A percentile compares a stretch with the other conserved stretches of the same genome.
Evolutionary conservation across 768 basidiomycete species (phyloP).

Genomic region (Megacollybia marginata): DNA sequence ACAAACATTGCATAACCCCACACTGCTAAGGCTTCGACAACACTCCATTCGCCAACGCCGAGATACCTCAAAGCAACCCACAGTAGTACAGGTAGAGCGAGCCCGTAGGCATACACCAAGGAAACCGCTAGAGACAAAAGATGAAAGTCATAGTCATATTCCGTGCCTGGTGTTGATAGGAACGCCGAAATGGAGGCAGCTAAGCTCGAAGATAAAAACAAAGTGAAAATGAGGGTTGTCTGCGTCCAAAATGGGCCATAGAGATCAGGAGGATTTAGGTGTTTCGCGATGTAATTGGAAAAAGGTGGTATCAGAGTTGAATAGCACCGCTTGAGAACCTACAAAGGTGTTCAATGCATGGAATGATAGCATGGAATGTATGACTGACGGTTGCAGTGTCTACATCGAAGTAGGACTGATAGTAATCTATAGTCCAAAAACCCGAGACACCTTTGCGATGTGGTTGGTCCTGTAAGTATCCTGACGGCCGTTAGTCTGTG

Average conservation of each 20-base stretch:
- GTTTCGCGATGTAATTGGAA: conserved; percentile 52
- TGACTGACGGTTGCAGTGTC: conserved; percentile 64
- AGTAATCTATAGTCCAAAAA: conserved; percentile 82
- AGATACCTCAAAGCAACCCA: conserved; percentile 84
- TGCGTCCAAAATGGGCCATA: conserved; percentile 98
- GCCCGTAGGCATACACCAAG: conserved; percentile 82
- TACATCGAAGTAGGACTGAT: conserved; percentile 84
- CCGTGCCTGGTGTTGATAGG: conserved; percentile 50
- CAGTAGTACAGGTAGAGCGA: conserved; percentile 72
- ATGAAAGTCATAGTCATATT: conserved; percentile 80
- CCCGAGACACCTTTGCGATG: conserved; percentile 38
- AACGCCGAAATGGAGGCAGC: conserved; percentile 85
- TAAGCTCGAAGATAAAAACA: conserved; percentile 91
- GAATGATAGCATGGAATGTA: not conserved
- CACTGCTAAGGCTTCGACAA: conserved; percentile 73
- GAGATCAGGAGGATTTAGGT: conserved; percentile 65
- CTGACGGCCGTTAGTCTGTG: conserved; percentile 25
- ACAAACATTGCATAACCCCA: conserved; percentile 82
- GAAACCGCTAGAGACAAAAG: conserved; percentile 76
- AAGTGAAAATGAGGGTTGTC: conserved; percentile 86
- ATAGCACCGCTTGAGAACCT: conserved; percentile 73
- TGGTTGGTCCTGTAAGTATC: conserved; percentile 54
- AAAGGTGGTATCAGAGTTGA: conserved; percentile 71
- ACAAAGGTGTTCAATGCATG: conserved; percentile 48
- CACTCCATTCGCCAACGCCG: conserved; percentile 84